Conservation (phyloP, 2,329 filamentous ascomycete genomes). For the Botrytis byssoidea region DNA sequence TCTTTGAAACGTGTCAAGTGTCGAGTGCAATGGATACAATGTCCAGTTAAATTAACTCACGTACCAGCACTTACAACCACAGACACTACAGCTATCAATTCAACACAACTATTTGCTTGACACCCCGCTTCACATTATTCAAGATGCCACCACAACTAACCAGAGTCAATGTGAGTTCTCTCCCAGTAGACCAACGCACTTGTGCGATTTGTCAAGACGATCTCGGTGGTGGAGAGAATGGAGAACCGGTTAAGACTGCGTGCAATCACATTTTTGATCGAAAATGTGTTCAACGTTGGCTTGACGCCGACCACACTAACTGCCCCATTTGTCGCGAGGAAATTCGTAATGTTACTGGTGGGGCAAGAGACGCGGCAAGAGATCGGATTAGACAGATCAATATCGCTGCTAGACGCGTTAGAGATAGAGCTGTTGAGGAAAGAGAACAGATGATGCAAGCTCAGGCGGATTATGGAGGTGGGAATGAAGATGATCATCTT, state of each 20-base stretch:
- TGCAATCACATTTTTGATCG: constrained; percentile 1
- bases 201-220: constrained; percentile 5
- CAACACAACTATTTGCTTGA: background rate
- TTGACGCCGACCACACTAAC: background rate
- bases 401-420: background rate
- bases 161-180: background rate
- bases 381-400: background rate
- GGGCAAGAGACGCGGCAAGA: background rate
- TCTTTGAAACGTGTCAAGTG: background rate
- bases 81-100: background rate
- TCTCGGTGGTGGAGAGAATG: background rate
- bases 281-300: background rate
- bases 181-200: background rate
- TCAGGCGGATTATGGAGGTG: background rate
- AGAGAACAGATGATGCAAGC: constrained; percentile 7
- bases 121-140: background rate
- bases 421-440: background rate
- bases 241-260: background rate
- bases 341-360: background rate
- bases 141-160: background rate
- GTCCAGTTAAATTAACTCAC: too few species aligned
- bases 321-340: constrained; percentile 1
- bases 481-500: too few species aligned
- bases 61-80: background rate
- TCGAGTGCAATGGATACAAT: background rate